A percentile compares a stretch with the other conserved stretches of the same genome.
These are phyloP conservation scores for Paramecium pentaurelia DNA, from an alignment of 73 alveolate genomes.

Conservation along the genomic window DNA sequence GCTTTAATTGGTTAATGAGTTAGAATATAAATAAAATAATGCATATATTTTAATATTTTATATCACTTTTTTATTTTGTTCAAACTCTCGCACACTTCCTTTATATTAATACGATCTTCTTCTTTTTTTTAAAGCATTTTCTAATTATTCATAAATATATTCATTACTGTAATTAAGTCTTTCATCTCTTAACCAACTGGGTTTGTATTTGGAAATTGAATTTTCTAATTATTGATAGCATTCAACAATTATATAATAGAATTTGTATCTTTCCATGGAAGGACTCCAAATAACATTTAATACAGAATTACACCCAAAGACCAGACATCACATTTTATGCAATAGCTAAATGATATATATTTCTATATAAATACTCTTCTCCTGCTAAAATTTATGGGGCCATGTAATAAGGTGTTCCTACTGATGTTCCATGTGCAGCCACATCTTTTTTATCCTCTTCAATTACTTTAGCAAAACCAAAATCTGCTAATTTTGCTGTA, in stretches of 20 bases:
- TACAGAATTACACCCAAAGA: constrained; percentile 54
- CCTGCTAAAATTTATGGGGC: constrained; percentile 59
- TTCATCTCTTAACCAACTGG: background rate
- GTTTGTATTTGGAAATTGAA: constrained; percentile 32
- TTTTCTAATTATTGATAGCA: background rate
- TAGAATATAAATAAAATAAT: background rate
- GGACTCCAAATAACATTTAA: constrained; percentile 49
- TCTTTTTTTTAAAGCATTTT: background rate
- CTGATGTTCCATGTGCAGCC: constrained; percentile 56
- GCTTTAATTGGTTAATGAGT: constrained; percentile 47
- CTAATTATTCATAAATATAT: background rate
- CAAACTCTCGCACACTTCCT: background rate
- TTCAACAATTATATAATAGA: constrained; percentile 15
- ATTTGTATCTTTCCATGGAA: constrained; percentile 59
- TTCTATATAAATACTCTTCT: constrained; percentile 34
- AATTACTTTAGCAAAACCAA: constrained; percentile 61
- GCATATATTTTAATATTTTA: background rate
- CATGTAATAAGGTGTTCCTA: constrained; percentile 64
- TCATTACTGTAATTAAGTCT: background rate
- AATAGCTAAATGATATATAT: background rate
- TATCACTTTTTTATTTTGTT: constrained; percentile 14
- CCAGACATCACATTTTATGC: constrained; percentile 63
- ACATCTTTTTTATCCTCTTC: constrained; percentile 51
- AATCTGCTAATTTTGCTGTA: constrained; percentile 57
- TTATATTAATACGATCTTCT: constrained; percentile 2